Evolutionary conservation across 2,329 filamentous ascomycete species (phyloP).

Genomic region (Graphiopsis chlorocephala): DNA sequence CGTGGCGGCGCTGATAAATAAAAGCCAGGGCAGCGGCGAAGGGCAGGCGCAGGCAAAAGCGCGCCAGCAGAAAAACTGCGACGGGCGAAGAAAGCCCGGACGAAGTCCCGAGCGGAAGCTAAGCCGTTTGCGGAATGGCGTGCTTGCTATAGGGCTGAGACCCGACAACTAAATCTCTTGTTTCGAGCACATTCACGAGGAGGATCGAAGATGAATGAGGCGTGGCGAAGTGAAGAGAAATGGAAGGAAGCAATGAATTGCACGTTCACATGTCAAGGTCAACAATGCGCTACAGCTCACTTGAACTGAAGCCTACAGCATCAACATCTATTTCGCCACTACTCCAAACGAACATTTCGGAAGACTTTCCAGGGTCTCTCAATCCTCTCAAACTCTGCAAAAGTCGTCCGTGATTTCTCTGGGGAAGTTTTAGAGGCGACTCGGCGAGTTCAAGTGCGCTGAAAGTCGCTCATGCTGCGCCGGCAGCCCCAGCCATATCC

Average conservation of each 20-base stretch:
- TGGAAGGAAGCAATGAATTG: not conserved
- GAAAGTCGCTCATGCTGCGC: not conserved
- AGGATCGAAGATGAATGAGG: not conserved
- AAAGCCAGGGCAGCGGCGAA: slow-evolving; percentile 10
- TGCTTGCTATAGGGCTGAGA: not conserved
- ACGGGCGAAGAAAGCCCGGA: not conserved
- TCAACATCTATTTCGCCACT: not conserved
- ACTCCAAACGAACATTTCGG: not conserved
- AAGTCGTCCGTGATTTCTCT: not conserved
- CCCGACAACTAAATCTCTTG: not conserved
- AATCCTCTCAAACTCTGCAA: not conserved
- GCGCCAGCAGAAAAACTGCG: slow-evolving; percentile 9
- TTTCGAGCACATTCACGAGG: slow-evolving; percentile 1
- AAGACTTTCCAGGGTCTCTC: not conserved
- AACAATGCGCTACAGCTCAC: not conserved
- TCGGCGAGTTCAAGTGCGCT: not conserved
- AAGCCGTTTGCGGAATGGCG: not conserved
- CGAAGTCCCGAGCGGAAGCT: not conserved
- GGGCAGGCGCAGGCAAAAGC: slow-evolving; percentile 1
- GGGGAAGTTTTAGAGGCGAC: not conserved
- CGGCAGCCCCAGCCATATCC: slow-evolving; percentile 58
- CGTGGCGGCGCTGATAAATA: slow-evolving; percentile 12
- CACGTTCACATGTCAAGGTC: not conserved
- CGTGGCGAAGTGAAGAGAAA: not conserved
- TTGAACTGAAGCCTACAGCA: not conserved